Base-by-base conservation (phyloP, 768 basidiomycete genomes). In the Termitomyces sp. region DNA sequence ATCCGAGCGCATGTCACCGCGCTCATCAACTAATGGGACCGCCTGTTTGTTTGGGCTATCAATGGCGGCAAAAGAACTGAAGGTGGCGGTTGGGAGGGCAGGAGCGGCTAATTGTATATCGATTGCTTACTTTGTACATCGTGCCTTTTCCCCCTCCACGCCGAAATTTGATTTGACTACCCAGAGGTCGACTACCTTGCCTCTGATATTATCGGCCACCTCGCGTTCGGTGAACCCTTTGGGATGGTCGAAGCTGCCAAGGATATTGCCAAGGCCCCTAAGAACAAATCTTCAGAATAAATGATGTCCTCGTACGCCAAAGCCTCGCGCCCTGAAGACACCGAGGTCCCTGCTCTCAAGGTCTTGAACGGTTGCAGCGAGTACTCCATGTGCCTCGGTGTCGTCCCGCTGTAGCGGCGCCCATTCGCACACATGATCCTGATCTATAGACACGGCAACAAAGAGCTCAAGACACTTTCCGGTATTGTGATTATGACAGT, bases 361-460 rank as follows among this genome's bases (percentile, higher is more conserved):
- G 92, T 95, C 61, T 79, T 96, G 45, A 94, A 95, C 68, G 85
- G 86, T 54, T 86, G 93, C 21, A 93, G 93, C 58, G 91, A 92
- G 67, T 94, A 80, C 70, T 88, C 88, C 3, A 90, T 91, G 58
- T 84, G 89, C 0, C 84, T 93, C 76, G 93, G 92, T 14, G 84
- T 82, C 9, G 74, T 94, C 14, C 88, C 90, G 0, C 76, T 82
- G 1, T 82, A 76, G 73, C 83, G 87, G 79, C 80, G 89, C 31
- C 87, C 89, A 2, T 71, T 82, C 58, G 80, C 79, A 40, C 76
- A 77, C 59, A 77, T 77, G 44, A 71, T 89, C 53, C 91, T 90
- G 17, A 91, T 89, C 86, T 94, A 84, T 71, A 71, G 75, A 12
- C 76, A 79, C 58, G 91, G 92, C 17, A 70, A 76, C 38, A 73